Evolutionary conservation across 495 filamentous ascomycete genomes (phyloP), one percentile per base, ranked within the genome.

Genomic region (Trichoderma parareesei): DNA sequence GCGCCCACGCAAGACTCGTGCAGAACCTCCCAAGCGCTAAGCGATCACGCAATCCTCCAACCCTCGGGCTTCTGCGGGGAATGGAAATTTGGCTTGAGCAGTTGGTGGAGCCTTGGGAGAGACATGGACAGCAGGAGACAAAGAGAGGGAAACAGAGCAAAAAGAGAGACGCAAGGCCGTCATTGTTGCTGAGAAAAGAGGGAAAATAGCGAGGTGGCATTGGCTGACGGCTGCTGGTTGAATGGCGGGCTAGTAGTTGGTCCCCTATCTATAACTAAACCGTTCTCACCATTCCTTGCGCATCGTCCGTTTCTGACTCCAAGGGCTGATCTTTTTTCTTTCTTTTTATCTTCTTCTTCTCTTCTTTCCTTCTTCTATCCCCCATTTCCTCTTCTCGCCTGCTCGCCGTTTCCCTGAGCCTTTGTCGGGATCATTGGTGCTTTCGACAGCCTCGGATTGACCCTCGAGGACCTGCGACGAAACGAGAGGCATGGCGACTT

Each of bases 11-110:
- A 33, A 37, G 53, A 57, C 53, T 57, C n/a, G 53, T 35, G 53
- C 53, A 57, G 20, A 57, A 18, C 27, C 53, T 37, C 27, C 53
- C 16, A 57, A 57, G 53, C 53, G 53, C 53, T 57, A 57, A 57
- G 53, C 53, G 53, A 57, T 57, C 53, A 57, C 53, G 53, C 53
- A 57, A 57, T 57, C 53, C 53, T 57, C 53, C 20, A 57, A 57
- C 35, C 35, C 53, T 57, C 53, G 53, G 53, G 53, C 53, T 37
- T 57, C 53, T 57, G 53, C 53, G 53, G 53, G 53, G 53, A 57
- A 57, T 57, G 33, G 53, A 37, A 57, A 57, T 57, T 57, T 57
- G 53, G 53, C 53, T 57, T 20, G 37, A 27, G 53, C 53, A 57
- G 53, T 10, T 27, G 14, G 53, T 57, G 53, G 53, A 57, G 53